Percentiles rank a stretch among this genome's conserved stretches.
Conservation (phyloP, 2,329 filamentous ascomycete species). For the Monilinia aucupariae region DNA sequence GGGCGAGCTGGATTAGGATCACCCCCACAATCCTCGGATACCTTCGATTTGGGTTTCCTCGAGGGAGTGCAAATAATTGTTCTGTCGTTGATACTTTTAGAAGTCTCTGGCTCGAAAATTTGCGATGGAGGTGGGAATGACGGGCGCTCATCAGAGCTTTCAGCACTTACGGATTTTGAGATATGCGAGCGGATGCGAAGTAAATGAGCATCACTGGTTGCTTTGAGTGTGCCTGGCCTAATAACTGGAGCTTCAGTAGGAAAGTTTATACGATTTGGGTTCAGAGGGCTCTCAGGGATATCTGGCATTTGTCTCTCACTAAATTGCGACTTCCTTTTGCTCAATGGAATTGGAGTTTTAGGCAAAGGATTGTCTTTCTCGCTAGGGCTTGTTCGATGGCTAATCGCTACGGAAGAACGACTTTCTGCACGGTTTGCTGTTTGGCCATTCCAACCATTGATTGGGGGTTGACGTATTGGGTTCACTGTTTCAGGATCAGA, state of each 20-base stretch:
- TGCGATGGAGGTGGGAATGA: no score
- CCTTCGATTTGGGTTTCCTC: background rate
- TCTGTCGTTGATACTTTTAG: background rate
- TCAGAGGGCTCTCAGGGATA: conserved; percentile 1
- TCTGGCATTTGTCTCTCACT: conserved; percentile 5
- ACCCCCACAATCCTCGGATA: background rate
- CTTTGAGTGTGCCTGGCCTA: background rate
- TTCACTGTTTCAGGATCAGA: background rate
- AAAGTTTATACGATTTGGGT: background rate
- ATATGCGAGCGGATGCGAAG: background rate
- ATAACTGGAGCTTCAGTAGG: background rate
- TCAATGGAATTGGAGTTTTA: background rate
- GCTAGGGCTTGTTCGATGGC: background rate
- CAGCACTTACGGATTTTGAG: background rate
- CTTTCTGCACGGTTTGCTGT: background rate
- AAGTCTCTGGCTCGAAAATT: background rate
- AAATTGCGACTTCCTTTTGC: conserved; percentile 9
- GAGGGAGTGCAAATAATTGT: background rate
- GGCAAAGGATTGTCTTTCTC: background rate
- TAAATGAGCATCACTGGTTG: background rate
- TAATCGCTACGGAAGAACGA: no score
- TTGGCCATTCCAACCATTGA: background rate
- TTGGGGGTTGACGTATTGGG: background rate
- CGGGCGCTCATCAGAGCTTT: background rate
- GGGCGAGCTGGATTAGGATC: background rate